A percentile compares a stretch with the other conserved stretches of the same genome.
These are phyloP conservation scores for Pyrenophora tritici-repentis DNA, from an alignment of 2,329 filamentous ascomycete genomes.

Conservation along the genomic window DNA sequence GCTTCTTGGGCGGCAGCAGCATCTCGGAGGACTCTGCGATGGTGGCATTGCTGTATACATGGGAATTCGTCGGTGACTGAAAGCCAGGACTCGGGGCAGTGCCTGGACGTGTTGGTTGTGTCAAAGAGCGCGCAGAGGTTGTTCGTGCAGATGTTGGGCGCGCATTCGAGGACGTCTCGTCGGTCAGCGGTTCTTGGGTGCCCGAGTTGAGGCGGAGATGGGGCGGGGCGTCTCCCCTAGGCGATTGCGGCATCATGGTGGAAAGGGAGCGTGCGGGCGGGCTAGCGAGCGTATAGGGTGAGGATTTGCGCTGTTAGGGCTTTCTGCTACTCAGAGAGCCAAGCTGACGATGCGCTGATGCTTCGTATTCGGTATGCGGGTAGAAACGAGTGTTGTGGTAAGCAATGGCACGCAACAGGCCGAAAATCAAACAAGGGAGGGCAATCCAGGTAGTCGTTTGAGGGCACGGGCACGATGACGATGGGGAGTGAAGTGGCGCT, in stretches of 20 bases:
- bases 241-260: constrained; percentile 39
- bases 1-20: constrained; percentile 56
- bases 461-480: constrained; percentile 15
- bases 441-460: constrained; percentile 9
- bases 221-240: constrained; percentile 51
- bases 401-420: constrained; percentile 35
- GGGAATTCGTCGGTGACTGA: constrained; percentile 30
- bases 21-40: constrained; percentile 55
- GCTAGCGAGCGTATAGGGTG: constrained; percentile 38
- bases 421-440: constrained; percentile 25
- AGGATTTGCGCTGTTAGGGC: constrained; percentile 22
- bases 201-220: constrained; percentile 70
- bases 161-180: constrained; percentile 37
- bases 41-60: constrained; percentile 44
- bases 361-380: constrained; percentile 7
- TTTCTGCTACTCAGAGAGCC: constrained; percentile 26
- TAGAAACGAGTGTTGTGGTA: constrained; percentile 36
- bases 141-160: constrained; percentile 47
- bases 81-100: constrained; percentile 40
- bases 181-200: constrained; percentile 56
- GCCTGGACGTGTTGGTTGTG: constrained; percentile 45
- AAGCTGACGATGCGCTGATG: constrained; percentile 2
- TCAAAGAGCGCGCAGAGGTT: constrained; percentile 53
- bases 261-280: background rate
- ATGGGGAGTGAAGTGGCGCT: constrained; percentile 28